Conservation (phyloP, 306 rosid species). For the Cicer cuneatum region DNA sequence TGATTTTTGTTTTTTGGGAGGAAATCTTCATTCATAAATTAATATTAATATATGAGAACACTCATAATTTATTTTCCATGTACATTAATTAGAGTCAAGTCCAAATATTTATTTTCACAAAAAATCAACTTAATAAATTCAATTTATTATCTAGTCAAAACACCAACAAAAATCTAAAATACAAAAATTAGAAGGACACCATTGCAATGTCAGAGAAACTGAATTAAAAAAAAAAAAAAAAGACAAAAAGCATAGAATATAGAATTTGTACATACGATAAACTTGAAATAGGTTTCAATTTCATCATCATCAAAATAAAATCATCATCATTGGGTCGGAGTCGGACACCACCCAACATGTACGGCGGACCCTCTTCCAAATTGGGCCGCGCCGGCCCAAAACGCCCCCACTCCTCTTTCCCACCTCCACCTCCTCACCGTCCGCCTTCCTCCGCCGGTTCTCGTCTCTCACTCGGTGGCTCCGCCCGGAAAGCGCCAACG, state of each 20-base stretch:
- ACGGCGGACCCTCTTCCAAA: conserved; percentile 80
- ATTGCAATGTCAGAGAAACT: neutral
- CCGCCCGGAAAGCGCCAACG: conserved; percentile 43
- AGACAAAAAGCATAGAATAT: neutral
- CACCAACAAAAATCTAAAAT: too few species aligned
- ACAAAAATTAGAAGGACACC: neutral
- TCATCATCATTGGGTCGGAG: neutral
- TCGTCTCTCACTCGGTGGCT: conserved; percentile 72
- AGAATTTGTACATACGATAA: neutral
- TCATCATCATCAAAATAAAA: neutral
- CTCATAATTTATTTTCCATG: too few species aligned
- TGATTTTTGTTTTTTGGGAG: too few species aligned
- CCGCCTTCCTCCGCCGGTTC: conserved; percentile 40
- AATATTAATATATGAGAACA: too few species aligned
- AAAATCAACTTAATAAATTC: too few species aligned
- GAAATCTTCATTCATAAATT: too few species aligned
- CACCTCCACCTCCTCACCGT: conserved; percentile 63
- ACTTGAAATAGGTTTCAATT: conserved; percentile 6
- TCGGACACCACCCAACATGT: conserved; percentile 56
- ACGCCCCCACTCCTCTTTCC: conserved; percentile 60
- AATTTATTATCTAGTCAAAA: too few species aligned
- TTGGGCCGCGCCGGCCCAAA: conserved; percentile 81
- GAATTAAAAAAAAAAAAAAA: neutral
- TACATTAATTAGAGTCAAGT: too few species aligned
- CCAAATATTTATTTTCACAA: too few species aligned